phyloP scores from a whole-genome alignment of 148 eudicot species.

The Polygonum aviculare region DNA sequence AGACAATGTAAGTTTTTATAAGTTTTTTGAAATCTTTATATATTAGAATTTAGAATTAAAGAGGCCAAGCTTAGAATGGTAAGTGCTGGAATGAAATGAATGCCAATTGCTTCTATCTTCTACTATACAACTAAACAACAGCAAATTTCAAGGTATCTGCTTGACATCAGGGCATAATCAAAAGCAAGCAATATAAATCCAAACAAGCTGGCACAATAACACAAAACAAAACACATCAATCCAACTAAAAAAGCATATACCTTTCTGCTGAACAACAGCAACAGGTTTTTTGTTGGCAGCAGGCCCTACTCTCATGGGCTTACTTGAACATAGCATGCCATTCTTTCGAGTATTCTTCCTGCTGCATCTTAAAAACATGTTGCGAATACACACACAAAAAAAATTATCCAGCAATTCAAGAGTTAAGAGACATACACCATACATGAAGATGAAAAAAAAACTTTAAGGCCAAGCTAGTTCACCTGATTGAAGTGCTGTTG shows the following conservation, averaged over 20 bases:
- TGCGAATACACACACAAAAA: conserved; percentile 16
- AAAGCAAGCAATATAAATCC: conserved; percentile 8
- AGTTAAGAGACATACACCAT: not conserved
- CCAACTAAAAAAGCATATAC: conserved; percentile 35
- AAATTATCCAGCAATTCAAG: not conserved
- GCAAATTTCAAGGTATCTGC: conserved; percentile 20
- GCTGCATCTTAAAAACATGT: conserved; percentile 65
- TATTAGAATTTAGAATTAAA: conserved; percentile 22
- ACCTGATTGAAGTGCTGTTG: conserved; percentile 63
- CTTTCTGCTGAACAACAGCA: conserved; percentile 52
- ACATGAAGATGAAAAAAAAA: not conserved
- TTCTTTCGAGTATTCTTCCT: conserved; percentile 75
- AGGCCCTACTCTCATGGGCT: conserved; percentile 93
- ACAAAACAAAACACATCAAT: not conserved
- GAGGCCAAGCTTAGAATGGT: conserved; percentile 53
- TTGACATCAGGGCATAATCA: conserved; percentile 24
- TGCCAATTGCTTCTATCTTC: conserved; percentile 30
- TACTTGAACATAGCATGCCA: conserved; percentile 67
- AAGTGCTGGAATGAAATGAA: conserved; percentile 71
- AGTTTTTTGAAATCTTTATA: conserved; percentile 42
- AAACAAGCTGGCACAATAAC: conserved; percentile 8
- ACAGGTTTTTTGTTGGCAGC: conserved; percentile 81
- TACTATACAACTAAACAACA: conserved; percentile 20
- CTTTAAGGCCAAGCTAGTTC: not conserved
- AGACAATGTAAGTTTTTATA: conserved; percentile 79